A percentile compares a stretch with the other conserved stretches of the same genome.
phyloP scores from a whole-genome alignment of 2,329 filamentous ascomycete species.

The Fusarium setosum region DNA sequence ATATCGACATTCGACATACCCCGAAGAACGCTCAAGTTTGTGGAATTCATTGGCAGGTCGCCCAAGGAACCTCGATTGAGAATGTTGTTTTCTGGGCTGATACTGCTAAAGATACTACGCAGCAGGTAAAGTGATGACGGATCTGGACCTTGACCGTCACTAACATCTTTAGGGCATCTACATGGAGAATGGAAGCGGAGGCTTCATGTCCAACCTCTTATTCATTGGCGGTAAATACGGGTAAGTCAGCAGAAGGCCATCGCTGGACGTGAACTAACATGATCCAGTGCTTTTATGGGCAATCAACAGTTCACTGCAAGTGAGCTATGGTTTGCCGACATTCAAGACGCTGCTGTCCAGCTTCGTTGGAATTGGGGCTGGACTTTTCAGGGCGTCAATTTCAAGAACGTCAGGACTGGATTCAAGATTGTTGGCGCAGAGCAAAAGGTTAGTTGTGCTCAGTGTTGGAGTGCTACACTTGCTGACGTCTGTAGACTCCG shows the following conservation, averaged over 20 bases:
- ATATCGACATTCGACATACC: constrained; percentile 63
- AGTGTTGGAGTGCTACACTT: background rate
- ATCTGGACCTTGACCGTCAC: constrained; percentile 7
- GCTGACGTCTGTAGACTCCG: background rate
- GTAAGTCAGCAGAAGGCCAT: background rate
- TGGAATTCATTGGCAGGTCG: constrained; percentile 73
- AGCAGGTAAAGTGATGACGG: too few relatives aligned
- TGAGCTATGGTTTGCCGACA: constrained; percentile 72
- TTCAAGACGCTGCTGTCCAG: constrained; percentile 72
- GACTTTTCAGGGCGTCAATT: constrained; percentile 74
- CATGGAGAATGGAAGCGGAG: constrained; percentile 51
- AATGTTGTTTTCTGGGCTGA: constrained; percentile 59
- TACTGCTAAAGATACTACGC: constrained; percentile 28
- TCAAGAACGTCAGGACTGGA: constrained; percentile 71
- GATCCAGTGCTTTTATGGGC: constrained; percentile 49
- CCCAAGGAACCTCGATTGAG: constrained; percentile 65
- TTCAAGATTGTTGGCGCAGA: constrained; percentile 55
- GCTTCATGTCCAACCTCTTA: constrained; percentile 68
- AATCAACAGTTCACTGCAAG: constrained; percentile 78
- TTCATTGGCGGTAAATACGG: constrained; percentile 69
- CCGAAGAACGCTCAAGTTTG: constrained; percentile 44
- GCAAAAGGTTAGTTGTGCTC: constrained; percentile 15
- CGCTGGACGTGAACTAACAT: constrained; percentile 49
- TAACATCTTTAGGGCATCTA: constrained; percentile 26
- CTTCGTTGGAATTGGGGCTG: constrained; percentile 82